Conservation (phyloP, 352 stramenopile species). For the Phytophthora nicotianae region DNA sequence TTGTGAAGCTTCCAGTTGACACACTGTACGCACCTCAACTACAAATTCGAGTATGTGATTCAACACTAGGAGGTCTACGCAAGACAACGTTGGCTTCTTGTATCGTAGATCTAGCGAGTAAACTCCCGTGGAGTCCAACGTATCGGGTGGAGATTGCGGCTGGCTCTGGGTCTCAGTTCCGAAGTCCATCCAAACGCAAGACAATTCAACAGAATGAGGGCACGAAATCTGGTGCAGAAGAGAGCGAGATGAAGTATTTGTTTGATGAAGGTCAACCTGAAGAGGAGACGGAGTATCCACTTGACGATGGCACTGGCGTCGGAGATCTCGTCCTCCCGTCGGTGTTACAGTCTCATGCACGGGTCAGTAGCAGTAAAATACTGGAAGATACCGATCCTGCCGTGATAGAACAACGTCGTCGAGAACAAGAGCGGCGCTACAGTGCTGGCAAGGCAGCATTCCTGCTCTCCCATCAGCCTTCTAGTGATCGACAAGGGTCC, state of each 20-base stretch:
- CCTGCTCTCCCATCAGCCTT: conserved; percentile 23
- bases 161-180: conserved; percentile 41
- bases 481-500: conserved; percentile 1
- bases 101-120: conserved; percentile 58
- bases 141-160: conserved; percentile 37
- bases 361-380: conserved; percentile 6
- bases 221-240: conserved; percentile 7
- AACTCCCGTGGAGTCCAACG: conserved; percentile 72
- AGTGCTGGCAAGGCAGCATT: conserved; percentile 52
- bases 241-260: conserved; percentile 13
- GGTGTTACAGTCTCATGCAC: conserved; percentile 30
- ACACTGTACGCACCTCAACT: conserved; percentile 67
- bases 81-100: conserved; percentile 62
- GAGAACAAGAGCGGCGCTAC: conserved; percentile 61
- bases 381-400: conserved; percentile 48
- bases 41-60: conserved; percentile 62
- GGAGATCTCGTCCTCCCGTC: conserved; percentile 45
- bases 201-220: conserved; percentile 4
- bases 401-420: conserved; percentile 46
- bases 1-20: conserved; percentile 62
- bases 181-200: conserved; percentile 41
- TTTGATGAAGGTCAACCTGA: conserved; percentile 28
- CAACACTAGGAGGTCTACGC: conserved; percentile 56
- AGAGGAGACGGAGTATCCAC: conserved; percentile 10
- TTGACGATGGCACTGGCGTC: conserved; percentile 70